Base-by-base conservation (phyloP, 345 rosid species). In the Moringa oleifera region DNA sequence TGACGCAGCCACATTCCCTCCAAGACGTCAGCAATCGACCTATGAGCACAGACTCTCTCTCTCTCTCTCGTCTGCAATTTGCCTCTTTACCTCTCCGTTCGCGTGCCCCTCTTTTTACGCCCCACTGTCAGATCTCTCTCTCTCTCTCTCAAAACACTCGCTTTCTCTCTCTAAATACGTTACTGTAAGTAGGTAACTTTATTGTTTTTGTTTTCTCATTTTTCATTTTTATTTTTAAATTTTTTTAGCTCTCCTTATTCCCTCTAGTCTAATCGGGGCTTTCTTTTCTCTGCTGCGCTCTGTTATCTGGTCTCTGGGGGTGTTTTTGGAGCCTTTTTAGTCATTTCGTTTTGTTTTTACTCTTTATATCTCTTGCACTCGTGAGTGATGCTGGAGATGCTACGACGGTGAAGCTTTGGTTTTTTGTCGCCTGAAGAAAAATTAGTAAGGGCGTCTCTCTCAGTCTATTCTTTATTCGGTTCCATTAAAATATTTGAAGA, bases 41-140 rank as follows among this genome's bases (percentile, higher is more conserved):
- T 52, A 0, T 20, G 12, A 23, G 25, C 18, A 51, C 21, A 15
- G 36, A 11, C 51, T n/a, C n/a, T n/a, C n/a, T n/a, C n/a, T n/a
- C 24, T 4, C 28, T 46, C 59, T 23, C 37, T 47, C 12, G 37
- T 33, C 37, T 33, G 37, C 47, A 41, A 41, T 41, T 41, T 41
- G n/a, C 46, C 1, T 33, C 25, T 20, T 19, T 41, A 18, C 61
- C 53, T 47, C 51, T 16, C 25, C 53, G 25, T 73, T 72, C 70
- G 83, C 81, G 75, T 82, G 81, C 72, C 63, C 58, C 22, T 53
- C 22, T 65, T 55, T 28, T 70, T 37, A 25, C 51, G 47, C 37
- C 61, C 51, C 62, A 12, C 53, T 73, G 80, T 75, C 80, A 68
- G 76, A 66, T 65, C 24, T 55, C 57, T 49, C 45, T 57, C 21